Conservation (phyloP, 2,329 filamentous ascomycete species). For the Kalaharituber pfeilii region DNA sequence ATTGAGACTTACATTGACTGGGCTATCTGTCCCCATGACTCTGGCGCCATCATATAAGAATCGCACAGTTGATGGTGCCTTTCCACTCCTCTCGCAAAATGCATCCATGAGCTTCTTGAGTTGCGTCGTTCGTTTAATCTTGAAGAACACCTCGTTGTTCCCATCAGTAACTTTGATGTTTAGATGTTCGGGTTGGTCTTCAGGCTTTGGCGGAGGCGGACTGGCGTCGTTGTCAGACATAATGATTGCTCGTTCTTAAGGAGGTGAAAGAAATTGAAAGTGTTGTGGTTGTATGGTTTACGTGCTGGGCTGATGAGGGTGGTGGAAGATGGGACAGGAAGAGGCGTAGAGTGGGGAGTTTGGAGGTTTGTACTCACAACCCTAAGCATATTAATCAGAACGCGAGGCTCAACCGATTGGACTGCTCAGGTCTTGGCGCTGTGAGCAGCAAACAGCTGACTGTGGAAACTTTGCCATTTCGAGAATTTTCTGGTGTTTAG, state of each 20-base stretch:
- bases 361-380: slow-evolving; percentile 4
- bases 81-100: slow-evolving; percentile 92
- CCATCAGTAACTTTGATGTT: slow-evolving; percentile 99
- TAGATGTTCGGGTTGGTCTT: slow-evolving; percentile 54
- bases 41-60: slow-evolving; percentile 95
- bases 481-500: too few species aligned
- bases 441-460: too few species aligned
- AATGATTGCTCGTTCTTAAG: slow-evolving; percentile 13
- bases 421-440: too few species aligned
- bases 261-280: slow-evolving; percentile 9
- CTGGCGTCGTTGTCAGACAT: slow-evolving; percentile 38
- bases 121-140: slow-evolving; percentile 93
- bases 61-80: slow-evolving; percentile 63
- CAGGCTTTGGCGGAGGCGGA: slow-evolving; percentile 28
- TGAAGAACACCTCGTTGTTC: slow-evolving; percentile 99
- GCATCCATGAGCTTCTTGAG: slow-evolving; percentile 97
- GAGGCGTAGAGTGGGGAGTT: slow-evolving; percentile 8
- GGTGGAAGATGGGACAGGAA: slow-evolving; percentile 5
- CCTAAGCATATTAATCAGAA: background rate
- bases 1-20: slow-evolving; percentile 74
- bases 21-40: slow-evolving; percentile 75
- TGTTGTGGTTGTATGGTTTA: slow-evolving; percentile 7
- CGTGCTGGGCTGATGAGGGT: slow-evolving; percentile 10
- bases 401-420: too few species aligned
- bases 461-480: too few species aligned